phyloP scores from a whole-genome alignment of 106 monocot genomes.

The Allium sativum region DNA sequence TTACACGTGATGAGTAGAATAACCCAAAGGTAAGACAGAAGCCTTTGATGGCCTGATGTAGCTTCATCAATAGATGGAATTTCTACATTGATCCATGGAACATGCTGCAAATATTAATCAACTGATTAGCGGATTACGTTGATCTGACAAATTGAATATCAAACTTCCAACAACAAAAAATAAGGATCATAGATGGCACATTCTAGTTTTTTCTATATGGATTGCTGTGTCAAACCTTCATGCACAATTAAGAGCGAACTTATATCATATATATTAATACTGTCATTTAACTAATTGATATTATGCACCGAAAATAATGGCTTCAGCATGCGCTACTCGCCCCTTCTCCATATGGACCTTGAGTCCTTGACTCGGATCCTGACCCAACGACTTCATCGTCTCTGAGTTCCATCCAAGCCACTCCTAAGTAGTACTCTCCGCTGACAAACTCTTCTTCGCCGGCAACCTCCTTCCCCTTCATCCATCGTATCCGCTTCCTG shows the following conservation, averaged over 20 bases:
- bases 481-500: not conserved
- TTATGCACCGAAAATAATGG: not conserved
- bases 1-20: too few species aligned
- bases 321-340: not conserved
- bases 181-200: not conserved
- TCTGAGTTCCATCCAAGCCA: not conserved
- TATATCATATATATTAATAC: too few species aligned
- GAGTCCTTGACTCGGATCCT: not conserved
- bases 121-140: not conserved
- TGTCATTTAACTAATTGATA: too few species aligned
- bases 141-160: not conserved
- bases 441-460: conserved; percentile 4
- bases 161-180: too few species aligned
- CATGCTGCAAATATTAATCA: conserved; percentile 33
- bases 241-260: too few species aligned
- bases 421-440: not conserved
- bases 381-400: not conserved
- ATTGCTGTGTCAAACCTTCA: too few species aligned
- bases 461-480: conserved; percentile 1
- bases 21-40: conserved; percentile 31
- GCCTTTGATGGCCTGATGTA: conserved; percentile 67
- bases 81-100: conserved; percentile 57
- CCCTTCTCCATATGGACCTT: not conserved
- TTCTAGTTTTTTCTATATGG: not conserved
- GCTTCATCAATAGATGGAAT: conserved; percentile 71